Base-by-base conservation (phyloP, 768 basidiomycete species). In the Lentinula guzmanii region DNA sequence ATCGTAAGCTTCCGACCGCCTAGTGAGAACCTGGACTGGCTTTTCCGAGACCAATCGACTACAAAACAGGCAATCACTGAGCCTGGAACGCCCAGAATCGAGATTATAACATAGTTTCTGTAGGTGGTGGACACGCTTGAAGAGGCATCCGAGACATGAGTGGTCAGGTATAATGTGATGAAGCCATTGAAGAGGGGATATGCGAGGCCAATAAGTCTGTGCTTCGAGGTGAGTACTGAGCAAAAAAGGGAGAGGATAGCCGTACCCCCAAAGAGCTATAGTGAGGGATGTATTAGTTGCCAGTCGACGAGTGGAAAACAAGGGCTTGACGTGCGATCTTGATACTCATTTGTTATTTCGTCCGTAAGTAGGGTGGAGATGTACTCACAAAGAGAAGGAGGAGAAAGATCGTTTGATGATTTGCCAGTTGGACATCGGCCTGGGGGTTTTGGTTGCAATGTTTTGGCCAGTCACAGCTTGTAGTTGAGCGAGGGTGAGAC, bases 141-240 rank as follows among this genome's bases (percentile, higher is more conserved):
- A 4, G 70, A 10, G 10, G 65, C 63, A 5, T 67, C 65, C 0
- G 68, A 63, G 58, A 74, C 69, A 24, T 72, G 76, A 16, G 72
- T 69, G 35, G 67, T 70, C 15, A 83, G 76, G 64, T 82, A 82
- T 1, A 80, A 68, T 3, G 83, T 79, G 28, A 85, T 72, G 70
- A 84, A 85, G 3, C 74, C 68, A 59, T 75, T 82, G 71, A 78
- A 83, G 3, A 85, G 72, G 4, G 84, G 84, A 65, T 80, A 84
- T 8, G 80, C 82, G 1, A 83, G 75, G 7, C 83, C 83, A 51
- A 83, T 78, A 28, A 80, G 65, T 34, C 75, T 80, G 72, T 39
- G 0, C 21, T 61, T 73, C 75, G 46, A 28, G 6, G 39, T 39
- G 16, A 7, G 18, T 37, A 65, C 65, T 39, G 2, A 43, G 11